Percentiles rank a stretch among this genome's conserved stretches.
Conservation (phyloP, 768 basidiomycete species). For the Tulasnella sp. region DNA sequence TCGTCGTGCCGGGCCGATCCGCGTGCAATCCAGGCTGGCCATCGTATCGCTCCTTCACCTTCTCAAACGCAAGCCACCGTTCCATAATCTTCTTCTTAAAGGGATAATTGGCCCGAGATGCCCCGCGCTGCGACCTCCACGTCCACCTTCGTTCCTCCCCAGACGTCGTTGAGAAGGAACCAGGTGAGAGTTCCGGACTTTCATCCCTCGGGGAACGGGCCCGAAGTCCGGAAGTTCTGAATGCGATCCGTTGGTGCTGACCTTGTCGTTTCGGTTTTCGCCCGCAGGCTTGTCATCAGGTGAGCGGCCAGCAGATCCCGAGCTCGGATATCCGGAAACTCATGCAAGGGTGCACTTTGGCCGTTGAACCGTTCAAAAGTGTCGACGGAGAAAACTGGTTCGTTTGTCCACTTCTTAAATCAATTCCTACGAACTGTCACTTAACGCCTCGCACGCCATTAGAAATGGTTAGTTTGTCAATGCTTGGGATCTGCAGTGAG, state of each 20-base stretch:
- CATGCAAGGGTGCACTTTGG: background rate
- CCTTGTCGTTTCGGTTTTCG: background rate
- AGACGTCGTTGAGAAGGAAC: background rate
- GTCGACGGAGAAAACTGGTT: conserved; percentile 9
- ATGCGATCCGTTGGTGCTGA: too few species aligned
- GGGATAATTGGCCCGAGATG: background rate
- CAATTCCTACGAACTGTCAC: background rate
- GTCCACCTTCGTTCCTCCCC: background rate
- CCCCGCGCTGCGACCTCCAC: background rate
- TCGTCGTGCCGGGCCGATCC: background rate
- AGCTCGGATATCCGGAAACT: background rate
- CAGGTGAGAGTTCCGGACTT: background rate
- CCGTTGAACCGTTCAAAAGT: background rate
- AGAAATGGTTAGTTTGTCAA: conserved; percentile 7
- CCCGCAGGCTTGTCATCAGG: conserved; percentile 11
- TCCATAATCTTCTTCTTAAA: background rate
- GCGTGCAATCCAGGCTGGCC: background rate
- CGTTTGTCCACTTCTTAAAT: background rate
- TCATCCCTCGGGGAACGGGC: background rate
- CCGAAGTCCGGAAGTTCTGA: background rate
- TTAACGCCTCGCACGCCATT: background rate
- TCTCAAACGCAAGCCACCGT: background rate
- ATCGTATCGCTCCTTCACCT: background rate
- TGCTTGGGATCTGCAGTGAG: background rate
- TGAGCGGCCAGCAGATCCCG: background rate